Evolutionary conservation across 169 alveolate genomes (phyloP).

Genomic region (Plasmodium ovale): DNA sequence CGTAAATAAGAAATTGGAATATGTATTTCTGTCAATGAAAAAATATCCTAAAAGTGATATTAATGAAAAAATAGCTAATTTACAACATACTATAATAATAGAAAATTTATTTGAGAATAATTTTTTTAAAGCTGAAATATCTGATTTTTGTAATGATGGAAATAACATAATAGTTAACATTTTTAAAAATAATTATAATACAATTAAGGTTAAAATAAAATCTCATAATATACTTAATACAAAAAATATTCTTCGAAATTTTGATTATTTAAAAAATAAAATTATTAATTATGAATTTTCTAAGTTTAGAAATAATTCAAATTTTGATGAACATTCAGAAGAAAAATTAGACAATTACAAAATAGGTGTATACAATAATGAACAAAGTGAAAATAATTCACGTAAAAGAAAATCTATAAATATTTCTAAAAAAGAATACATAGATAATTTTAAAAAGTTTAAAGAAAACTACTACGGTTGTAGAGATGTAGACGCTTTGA

Average conservation of each 20-base stretch:
- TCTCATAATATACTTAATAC: slow-evolving; percentile 74
- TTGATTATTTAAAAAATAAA: slow-evolving; percentile 74
- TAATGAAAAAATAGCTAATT: slow-evolving; percentile 15
- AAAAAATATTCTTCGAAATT: slow-evolving; percentile 59
- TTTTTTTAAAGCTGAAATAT: slow-evolving; percentile 67
- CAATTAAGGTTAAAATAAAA: slow-evolving; percentile 63
- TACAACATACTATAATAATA: slow-evolving; percentile 51
- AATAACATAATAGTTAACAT: slow-evolving; percentile 71
- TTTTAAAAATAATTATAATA: slow-evolving; percentile 44
- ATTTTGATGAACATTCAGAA: background rate
- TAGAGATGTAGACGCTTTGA: slow-evolving; percentile 63
- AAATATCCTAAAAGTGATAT: slow-evolving; percentile 20
- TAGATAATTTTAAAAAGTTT: slow-evolving; percentile 39
- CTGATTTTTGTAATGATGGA: slow-evolving; percentile 70
- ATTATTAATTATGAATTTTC: slow-evolving; percentile 39
- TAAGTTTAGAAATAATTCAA: background rate
- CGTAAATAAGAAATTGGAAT: slow-evolving; percentile 70
- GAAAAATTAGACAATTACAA: background rate
- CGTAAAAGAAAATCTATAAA: slow-evolving; percentile 14
- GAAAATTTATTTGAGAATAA: slow-evolving; percentile 73
- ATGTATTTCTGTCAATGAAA: slow-evolving; percentile 54
- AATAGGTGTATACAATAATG: slow-evolving; percentile 1
- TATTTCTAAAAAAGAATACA: slow-evolving; percentile 23
- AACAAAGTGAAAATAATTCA: background rate
- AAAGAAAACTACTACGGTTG: slow-evolving; percentile 62